Percentiles rank a stretch among this genome's conserved stretches.
phyloP scores from a whole-genome alignment of 805 yeast species.

The Ogataea nakhonphanomensis region DNA sequence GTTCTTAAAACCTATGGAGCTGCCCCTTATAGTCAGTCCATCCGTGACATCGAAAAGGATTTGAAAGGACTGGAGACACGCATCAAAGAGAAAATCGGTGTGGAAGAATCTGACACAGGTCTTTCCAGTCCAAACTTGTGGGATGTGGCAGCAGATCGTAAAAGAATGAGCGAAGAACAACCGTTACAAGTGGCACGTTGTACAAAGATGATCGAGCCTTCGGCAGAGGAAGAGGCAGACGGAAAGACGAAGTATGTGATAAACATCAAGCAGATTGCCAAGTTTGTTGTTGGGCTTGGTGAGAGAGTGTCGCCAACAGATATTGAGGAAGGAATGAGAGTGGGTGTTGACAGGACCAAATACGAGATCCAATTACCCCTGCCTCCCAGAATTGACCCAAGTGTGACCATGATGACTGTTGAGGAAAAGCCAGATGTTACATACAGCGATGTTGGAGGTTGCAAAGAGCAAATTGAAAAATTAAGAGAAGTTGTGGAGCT shows the following conservation, averaged over 20 bases:
- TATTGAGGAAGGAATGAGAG: slow-evolving; percentile 99
- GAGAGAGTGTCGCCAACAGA: slow-evolving; percentile 98
- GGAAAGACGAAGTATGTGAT: slow-evolving; percentile 91
- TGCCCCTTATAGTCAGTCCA: slow-evolving; percentile 85
- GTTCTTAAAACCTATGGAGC: slow-evolving; percentile 96
- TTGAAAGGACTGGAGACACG: slow-evolving; percentile 77
- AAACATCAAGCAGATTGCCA: slow-evolving; percentile 96
- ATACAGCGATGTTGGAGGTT: slow-evolving; percentile 97
- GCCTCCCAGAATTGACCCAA: slow-evolving; percentile 97
- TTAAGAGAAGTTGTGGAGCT: slow-evolving; percentile 93
- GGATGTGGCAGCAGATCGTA: slow-evolving; percentile 97
- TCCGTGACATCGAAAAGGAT: slow-evolving; percentile 84
- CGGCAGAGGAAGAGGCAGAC: slow-evolving; percentile 47
- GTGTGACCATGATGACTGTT: slow-evolving; percentile 99
- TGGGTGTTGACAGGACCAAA: slow-evolving; percentile 96
- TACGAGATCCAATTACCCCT: slow-evolving; percentile 95
- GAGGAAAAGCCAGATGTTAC: slow-evolving; percentile 99
- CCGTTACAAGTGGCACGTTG: slow-evolving; percentile 98
- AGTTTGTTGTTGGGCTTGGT: slow-evolving; percentile 94
- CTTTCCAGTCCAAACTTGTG: slow-evolving; percentile 93
- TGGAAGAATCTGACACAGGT: slow-evolving; percentile 97
- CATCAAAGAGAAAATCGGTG: slow-evolving; percentile 92
- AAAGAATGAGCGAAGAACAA: slow-evolving; percentile 87
- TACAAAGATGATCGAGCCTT: slow-evolving; percentile 83
- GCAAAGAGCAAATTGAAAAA: slow-evolving; percentile 97